Conservation (phyloP, 495 filamentous ascomycete genomes). For the Penicillium lividum region DNA sequence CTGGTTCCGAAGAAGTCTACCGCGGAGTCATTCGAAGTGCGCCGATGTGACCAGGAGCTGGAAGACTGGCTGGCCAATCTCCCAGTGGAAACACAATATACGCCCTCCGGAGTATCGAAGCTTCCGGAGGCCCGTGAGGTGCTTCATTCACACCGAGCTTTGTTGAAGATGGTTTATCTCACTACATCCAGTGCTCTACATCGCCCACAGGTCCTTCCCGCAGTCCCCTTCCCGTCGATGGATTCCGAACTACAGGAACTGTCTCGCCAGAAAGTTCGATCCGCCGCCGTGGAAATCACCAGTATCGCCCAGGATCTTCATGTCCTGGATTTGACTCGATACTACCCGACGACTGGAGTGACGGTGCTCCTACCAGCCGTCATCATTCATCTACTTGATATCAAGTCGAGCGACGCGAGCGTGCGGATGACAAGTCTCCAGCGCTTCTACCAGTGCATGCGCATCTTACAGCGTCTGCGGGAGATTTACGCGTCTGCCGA, state of each 20-base stretch:
- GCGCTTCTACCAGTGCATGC: slow-evolving; percentile 84
- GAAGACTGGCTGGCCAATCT: slow-evolving; percentile 70
- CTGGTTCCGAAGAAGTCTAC: slow-evolving; percentile 82
- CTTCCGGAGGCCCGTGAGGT: slow-evolving; percentile 53
- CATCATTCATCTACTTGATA: slow-evolving; percentile 87
- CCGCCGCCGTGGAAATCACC: slow-evolving; percentile 78
- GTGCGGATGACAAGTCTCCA: slow-evolving; percentile 67
- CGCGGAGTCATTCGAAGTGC: slow-evolving; percentile 72
- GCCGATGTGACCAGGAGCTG: slow-evolving; percentile 70
- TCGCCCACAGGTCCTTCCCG: slow-evolving; percentile 80
- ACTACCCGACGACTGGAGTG: slow-evolving; percentile 82
- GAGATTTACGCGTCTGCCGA: slow-evolving; percentile 87
- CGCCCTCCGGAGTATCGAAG: slow-evolving; percentile 42
- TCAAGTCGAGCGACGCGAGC: slow-evolving; percentile 72
- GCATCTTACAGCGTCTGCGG: slow-evolving; percentile 74
- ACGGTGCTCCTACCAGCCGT: slow-evolving; percentile 87
- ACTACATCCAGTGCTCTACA: slow-evolving; percentile 86
- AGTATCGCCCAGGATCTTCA: slow-evolving; percentile 73
- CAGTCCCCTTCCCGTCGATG: slow-evolving; percentile 59
- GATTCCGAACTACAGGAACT: slow-evolving; percentile 69
- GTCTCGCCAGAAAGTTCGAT: slow-evolving; percentile 74
- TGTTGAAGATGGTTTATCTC: slow-evolving; percentile 87
- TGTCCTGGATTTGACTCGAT: slow-evolving; percentile 66
- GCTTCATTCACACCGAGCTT: slow-evolving; percentile 70
- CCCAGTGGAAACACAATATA: slow-evolving; percentile 65